Evolutionary conservation across 768 basidiomycete species (phyloP).

Genomic region (Pisolithus albus): DNA sequence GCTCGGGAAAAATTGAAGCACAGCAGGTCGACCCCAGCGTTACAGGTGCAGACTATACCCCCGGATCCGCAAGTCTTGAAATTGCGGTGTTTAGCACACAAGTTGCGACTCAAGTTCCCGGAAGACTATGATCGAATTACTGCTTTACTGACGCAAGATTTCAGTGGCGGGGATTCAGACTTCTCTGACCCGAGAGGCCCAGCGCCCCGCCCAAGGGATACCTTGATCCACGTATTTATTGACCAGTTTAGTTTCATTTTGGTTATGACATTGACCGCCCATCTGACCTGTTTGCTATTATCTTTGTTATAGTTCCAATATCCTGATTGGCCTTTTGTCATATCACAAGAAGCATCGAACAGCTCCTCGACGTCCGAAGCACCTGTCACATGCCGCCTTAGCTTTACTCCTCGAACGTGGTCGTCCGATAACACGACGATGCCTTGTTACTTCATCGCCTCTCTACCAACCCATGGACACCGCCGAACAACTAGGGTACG

Average conservation of each 20-base stretch:
- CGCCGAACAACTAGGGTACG: conserved; percentile 68
- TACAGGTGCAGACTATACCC: conserved; percentile 35
- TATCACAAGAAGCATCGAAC: conserved; percentile 53
- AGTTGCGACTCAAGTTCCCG: conserved; percentile 51
- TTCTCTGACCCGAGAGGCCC: conserved; percentile 30
- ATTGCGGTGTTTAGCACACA: conserved; percentile 48
- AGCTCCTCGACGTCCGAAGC: conserved; percentile 34
- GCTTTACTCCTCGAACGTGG: conserved; percentile 78
- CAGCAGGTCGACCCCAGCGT: conserved; percentile 42
- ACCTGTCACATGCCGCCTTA: conserved; percentile 72
- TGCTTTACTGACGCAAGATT: conserved; percentile 27
- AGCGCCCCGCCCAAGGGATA: conserved; percentile 26
- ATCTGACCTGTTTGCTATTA: conserved; percentile 6
- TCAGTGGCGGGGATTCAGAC: conserved; percentile 29
- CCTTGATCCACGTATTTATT: conserved; percentile 35
- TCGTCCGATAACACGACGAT: conserved; percentile 63
- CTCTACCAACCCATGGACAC: conserved; percentile 76
- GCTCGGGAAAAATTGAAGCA: conserved; percentile 29
- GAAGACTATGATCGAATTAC: conserved; percentile 37
- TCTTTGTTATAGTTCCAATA: conserved; percentile 61
- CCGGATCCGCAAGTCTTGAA: conserved; percentile 44
- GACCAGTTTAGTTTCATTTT: conserved; percentile 35
- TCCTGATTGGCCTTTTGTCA: conserved; percentile 74
- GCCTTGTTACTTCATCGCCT: conserved; percentile 76
- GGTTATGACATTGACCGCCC: not conserved